A percentile compares a stretch with the other conserved stretches of the same genome.
Conservation (phyloP, 2,329 filamentous ascomycete genomes). For the Aureobasidium sp. region DNA sequence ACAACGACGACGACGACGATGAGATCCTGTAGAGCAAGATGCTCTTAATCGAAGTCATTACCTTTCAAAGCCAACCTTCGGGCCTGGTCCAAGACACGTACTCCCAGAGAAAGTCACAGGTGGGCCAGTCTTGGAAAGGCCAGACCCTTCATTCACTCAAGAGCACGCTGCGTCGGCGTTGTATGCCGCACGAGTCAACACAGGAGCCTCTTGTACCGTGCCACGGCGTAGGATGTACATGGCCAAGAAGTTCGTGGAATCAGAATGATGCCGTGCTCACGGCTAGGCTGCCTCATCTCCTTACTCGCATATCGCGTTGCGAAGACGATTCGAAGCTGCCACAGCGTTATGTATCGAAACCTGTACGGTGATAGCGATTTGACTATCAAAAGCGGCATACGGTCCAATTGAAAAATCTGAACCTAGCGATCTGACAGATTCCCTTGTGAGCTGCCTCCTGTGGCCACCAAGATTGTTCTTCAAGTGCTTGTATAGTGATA, state of each 20-base stretch:
- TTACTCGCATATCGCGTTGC: neutral
- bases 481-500: no score
- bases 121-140: neutral
- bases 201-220: no score
- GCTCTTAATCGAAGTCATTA: neutral
- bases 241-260: no score
- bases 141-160: neutral
- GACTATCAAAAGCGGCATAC: no score
- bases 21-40: conserved; percentile 10
- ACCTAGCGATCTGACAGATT: neutral
- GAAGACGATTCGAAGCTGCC: neutral
- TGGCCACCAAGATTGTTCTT: neutral
- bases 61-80: neutral
- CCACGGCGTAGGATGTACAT: neutral
- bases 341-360: neutral
- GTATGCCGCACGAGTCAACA: neutral
- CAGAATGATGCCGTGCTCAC: neutral
- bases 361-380: neutral
- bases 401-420: neutral
- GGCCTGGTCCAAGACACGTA: neutral
- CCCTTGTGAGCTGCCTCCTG: no score
- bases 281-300: neutral
- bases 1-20: conserved; percentile 11
- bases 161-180: neutral
- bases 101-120: neutral